Evolutionary conservation across 441 rosid species (phyloP), one percentile per base, ranked within the genome.

Genomic region (Erodium texanum): DNA sequence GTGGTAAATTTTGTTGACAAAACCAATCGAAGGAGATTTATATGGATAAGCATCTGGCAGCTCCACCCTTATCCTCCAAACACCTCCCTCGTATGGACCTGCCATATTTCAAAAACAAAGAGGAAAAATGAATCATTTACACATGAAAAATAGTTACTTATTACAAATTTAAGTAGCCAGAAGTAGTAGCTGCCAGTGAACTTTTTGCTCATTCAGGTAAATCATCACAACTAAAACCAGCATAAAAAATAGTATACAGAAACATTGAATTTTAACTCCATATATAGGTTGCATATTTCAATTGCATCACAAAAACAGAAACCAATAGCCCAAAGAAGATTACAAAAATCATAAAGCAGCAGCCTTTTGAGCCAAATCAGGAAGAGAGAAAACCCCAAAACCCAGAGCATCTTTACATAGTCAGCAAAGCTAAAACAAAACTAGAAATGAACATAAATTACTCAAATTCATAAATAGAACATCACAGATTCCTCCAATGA

Each of bases 11-110:
- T 86, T 85, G 74, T 87, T 86, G 43, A 86, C 76, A 80, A 88
- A 88, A 59, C 90, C 89, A 66, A 88, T 78, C 15, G 89, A 88
- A 38, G 93, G 93, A 75, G 93, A 86, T 77, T 86, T 88, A 67
- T 84, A 86, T 63, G 93, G 93, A 78, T 86, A 88, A 79, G 89
- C 89, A 84, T 86, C 89, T 2, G 93, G 89, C 50, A 88, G 82
- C 80, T 84, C 90, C 48, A 88, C 90, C 72, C 86, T 81, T 73
- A 88, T 80, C 83, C 79, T 86, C 93, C 93, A 87, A 63, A 86
- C 80, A 77, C 89, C 90, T 64, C 85, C 89, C 75, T 83, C 77
- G 72, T 87, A 87, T 68, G 79, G 79, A 77, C 93, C 93, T 87
- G 75, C 67, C 70, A 68, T 43, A 74, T 54, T 62, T 67, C 66